Conservation (phyloP, 1,284 basidiomycete genomes). For the Cryptococcus sp. region DNA sequence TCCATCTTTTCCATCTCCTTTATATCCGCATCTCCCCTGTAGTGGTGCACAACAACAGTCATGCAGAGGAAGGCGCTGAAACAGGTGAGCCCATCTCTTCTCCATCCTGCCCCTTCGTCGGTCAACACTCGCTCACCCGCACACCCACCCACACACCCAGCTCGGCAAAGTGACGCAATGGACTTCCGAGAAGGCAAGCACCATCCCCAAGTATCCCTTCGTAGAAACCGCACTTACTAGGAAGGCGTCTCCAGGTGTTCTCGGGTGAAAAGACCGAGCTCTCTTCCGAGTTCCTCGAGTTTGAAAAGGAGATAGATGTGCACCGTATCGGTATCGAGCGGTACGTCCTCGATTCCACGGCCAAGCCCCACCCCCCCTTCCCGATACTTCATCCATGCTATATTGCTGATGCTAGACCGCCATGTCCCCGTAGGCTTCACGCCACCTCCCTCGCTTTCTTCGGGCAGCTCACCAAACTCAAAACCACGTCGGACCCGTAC, state of each 20-base stretch:
- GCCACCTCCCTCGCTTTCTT: slow-evolving; percentile 46
- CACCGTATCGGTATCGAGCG: slow-evolving; percentile 61
- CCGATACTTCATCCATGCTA: not conserved
- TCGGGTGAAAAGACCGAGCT: slow-evolving; percentile 61
- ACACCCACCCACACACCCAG: slow-evolving; percentile 20
- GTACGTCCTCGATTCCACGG: slow-evolving; percentile 50
- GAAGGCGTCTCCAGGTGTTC: slow-evolving; percentile 55
- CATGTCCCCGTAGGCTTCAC: slow-evolving; percentile 36
- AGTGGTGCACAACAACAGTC: not conserved
- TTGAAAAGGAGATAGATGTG: slow-evolving; percentile 68
- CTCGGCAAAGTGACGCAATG: slow-evolving; percentile 49
- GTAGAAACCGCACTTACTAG: not conserved
- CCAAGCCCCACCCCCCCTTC: not conserved
- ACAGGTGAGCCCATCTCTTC: slow-evolving; percentile 29
- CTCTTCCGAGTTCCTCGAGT: slow-evolving; percentile 62
- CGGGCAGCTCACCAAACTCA: slow-evolving; percentile 41
- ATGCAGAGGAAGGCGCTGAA: slow-evolving; percentile 49
- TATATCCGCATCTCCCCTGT: not conserved
- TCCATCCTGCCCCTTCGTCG: not conserved
- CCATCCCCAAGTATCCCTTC: not conserved
- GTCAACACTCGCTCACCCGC: not conserved
- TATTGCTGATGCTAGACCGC: not conserved
- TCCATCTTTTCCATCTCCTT: not conserved
- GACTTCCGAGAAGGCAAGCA: slow-evolving; percentile 46
- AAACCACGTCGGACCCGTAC: slow-evolving; percentile 44